phyloP scores from a whole-genome alignment of 2,329 filamentous ascomycete species.

The Microcera coccophila region DNA sequence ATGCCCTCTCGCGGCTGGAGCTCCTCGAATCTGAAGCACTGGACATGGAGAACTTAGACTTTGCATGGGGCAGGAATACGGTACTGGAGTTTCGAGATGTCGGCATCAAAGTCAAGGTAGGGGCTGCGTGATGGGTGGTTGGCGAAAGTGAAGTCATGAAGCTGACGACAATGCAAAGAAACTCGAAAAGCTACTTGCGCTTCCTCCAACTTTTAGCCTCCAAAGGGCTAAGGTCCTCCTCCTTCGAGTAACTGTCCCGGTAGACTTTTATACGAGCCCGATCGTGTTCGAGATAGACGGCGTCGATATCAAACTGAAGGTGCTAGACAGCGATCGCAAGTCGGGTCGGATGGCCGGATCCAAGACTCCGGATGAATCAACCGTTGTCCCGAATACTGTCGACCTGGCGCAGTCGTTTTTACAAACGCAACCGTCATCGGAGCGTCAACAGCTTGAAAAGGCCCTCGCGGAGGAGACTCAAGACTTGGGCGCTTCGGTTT shows the following conservation, averaged over 20 bases:
- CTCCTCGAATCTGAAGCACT: conserved; percentile 83
- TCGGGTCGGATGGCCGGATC: conserved; percentile 38
- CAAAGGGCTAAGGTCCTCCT: conserved; percentile 70
- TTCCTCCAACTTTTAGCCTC: conserved; percentile 69
- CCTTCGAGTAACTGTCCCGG: conserved; percentile 77
- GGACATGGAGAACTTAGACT: conserved; percentile 80
- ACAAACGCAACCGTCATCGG: conserved; percentile 62
- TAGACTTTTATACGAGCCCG: conserved; percentile 81
- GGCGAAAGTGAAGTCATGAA: too few species aligned
- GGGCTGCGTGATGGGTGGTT: conserved; percentile 27
- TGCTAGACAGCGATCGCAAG: conserved; percentile 38
- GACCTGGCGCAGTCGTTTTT: conserved; percentile 76
- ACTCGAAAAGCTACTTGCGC: conserved; percentile 67
- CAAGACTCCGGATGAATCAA: conserved; percentile 24
- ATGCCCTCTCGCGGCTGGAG: conserved; percentile 77
- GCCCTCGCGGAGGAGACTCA: conserved; percentile 61
- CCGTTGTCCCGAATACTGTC: conserved; percentile 61
- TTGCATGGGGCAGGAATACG: conserved; percentile 76
- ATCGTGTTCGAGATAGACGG: conserved; percentile 80
- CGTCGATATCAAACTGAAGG: conserved; percentile 65
- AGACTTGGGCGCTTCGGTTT: conserved; percentile 57
- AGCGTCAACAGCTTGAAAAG: conserved; percentile 65
- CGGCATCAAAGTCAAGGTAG: conserved; percentile 71
- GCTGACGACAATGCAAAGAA: conserved; percentile 53
- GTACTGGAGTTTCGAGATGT: conserved; percentile 85